Conservation (phyloP, 2,329 filamentous ascomycete genomes). For the Nothopassalora personata region DNA sequence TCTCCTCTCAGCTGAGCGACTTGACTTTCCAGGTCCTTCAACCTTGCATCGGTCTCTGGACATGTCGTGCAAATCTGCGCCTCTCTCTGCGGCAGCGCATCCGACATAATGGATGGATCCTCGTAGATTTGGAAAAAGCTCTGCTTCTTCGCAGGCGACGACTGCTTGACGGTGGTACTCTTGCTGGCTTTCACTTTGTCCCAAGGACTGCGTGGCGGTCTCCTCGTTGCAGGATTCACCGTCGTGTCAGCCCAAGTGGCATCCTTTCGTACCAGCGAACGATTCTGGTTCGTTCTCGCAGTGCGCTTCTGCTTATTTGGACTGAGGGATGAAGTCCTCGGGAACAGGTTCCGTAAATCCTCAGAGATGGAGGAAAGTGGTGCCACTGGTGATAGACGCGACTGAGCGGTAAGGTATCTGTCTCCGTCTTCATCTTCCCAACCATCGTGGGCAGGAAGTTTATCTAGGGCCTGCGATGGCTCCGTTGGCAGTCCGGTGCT, state of each 20-base stretch:
- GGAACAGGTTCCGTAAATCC: slow-evolving; percentile 27
- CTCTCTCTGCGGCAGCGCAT: neutral
- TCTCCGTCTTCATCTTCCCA: slow-evolving; percentile 13
- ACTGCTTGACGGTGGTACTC: neutral
- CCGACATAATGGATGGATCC: neutral
- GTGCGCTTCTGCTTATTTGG: neutral
- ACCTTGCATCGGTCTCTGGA: slow-evolving; percentile 14
- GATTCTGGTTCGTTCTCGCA: neutral
- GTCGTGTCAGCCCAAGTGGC: slow-evolving; percentile 7
- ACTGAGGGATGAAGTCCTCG: slow-evolving; percentile 25
- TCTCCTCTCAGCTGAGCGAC: slow-evolving; percentile 26
- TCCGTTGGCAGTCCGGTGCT: slow-evolving; percentile 11
- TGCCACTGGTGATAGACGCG: slow-evolving; percentile 13
- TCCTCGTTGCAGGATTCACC: slow-evolving; percentile 10
- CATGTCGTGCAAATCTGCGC: slow-evolving; percentile 13
- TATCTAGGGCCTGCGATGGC: neutral
- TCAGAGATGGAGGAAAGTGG: slow-evolving; percentile 21
- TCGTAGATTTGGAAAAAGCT: neutral
- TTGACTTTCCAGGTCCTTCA: slow-evolving; percentile 23
- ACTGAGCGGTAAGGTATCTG: slow-evolving; percentile 14
- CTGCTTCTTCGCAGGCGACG: neutral
- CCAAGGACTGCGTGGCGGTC: slow-evolving; percentile 22
- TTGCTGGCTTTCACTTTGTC: slow-evolving; percentile 18
- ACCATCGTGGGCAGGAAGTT: neutral
- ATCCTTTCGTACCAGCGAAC: neutral